Base-by-base conservation (phyloP, 2,329 filamentous ascomycete species). In the Diaporthe vaccinii region DNA sequence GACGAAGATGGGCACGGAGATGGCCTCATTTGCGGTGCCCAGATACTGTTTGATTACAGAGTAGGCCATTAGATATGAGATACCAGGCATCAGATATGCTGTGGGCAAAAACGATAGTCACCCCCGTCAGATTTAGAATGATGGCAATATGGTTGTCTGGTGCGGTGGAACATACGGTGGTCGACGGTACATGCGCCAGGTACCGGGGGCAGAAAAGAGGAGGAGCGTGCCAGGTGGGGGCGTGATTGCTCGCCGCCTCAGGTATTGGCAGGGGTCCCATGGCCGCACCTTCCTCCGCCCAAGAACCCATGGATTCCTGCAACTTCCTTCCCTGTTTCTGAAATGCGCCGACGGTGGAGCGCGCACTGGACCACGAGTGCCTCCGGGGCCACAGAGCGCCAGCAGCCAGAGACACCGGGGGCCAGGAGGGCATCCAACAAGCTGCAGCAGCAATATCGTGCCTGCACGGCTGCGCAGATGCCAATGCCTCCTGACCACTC, bases 311-410 rank as follows among this genome's bases (percentile, higher is more conserved):
- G 65, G 65, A 53, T 68, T 39, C 46, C 65, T 69, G 65, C 65
- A 69, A 69, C 46, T 22, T 49, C 36, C 65, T 46, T 74, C 65
- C 71, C 70, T 62, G 62, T 74, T 74, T 69, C 74, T 74, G 22
- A 73, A 70, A 73, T 67, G 69, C 58, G 51, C 58, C 51, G 46
- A 57, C 41, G 59, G 49, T 58, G 51, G 51, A 36, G 53, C 36
- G 28, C 53, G 55, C 68, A 59, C 49, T 57, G 34, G 67, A 55
- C 41, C 25, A 49, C 61, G 15, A 51, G 46, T 15, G 15, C 39
- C 14, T 28, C 9, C n/a, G 17, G 58, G 58, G 41, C 59, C 59
- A 65, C 41, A 46, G 59, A 31, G 39, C 14, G 36, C 59, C 59
- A 62, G 9, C 36, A 44, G 59, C n/a, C 59, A 44, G 36, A 61